phyloP scores from a whole-genome alignment of 331 rosid genomes.

The Malus hybrid region DNA sequence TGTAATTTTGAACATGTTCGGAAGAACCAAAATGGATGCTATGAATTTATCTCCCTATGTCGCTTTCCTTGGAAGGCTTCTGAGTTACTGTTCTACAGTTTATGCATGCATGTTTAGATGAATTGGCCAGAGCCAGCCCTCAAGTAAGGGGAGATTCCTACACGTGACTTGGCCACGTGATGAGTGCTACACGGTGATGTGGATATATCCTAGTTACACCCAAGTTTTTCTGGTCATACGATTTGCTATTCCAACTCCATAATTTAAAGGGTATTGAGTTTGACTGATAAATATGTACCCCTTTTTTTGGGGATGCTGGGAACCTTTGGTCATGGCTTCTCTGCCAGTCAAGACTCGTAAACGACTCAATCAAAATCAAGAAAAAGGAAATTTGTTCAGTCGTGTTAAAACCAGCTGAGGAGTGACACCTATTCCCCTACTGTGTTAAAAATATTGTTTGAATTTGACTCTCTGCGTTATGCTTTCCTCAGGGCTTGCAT shows the following conservation, averaged over 20 bases:
- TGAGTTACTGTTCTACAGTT: not conserved
- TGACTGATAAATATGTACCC: not conserved
- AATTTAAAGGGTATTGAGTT: not conserved
- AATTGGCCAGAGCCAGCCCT: not conserved
- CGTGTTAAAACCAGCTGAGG: not conserved
- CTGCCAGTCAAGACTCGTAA: not conserved
- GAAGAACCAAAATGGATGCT: not conserved
- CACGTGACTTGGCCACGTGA: no score
- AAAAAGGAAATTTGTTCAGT: not conserved
- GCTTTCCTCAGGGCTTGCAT: conserved; percentile 10
- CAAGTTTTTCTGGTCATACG: not conserved
- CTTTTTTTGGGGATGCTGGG: not conserved
- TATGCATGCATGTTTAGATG: not conserved
- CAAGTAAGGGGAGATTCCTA: not conserved
- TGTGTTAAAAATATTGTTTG: not conserved
- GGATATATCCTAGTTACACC: not conserved
- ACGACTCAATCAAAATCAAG: not conserved
- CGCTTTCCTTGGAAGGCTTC: not conserved
- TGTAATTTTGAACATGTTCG: not conserved
- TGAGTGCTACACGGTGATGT: no score
- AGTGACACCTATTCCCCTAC: not conserved
- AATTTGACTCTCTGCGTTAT: not conserved
- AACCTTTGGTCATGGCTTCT: not conserved
- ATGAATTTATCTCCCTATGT: not conserved
- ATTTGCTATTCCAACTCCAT: not conserved